These are phyloP conservation scores for Lasiodiplodia citricola DNA, from an alignment of 2,329 filamentous ascomycete species.

Conservation along the genomic window DNA sequence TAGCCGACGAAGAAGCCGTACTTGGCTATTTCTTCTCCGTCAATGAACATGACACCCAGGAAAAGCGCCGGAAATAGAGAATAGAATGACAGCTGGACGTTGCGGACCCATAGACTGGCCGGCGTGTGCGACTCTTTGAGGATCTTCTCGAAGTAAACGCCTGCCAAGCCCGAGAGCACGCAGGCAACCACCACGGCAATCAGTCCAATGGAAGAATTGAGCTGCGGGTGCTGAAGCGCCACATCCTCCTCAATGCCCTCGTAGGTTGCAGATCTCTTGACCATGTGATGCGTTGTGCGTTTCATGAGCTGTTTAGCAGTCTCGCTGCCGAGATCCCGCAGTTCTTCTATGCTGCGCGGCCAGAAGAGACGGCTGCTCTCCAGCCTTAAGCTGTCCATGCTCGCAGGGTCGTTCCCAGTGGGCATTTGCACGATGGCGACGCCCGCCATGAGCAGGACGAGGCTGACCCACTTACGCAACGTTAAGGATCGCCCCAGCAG, in stretches of 20 bases:
- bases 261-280: constrained; percentile 78
- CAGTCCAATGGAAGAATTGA: constrained; percentile 82
- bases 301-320: constrained; percentile 60
- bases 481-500: constrained; percentile 76
- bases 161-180: constrained; percentile 80
- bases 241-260: constrained; percentile 78
- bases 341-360: constrained; percentile 77
- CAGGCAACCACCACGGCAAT: constrained; percentile 79
- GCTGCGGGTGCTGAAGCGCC: constrained; percentile 57
- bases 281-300: constrained; percentile 27
- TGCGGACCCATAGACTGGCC: constrained; percentile 89
- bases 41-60: constrained; percentile 83
- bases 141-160: constrained; percentile 89
- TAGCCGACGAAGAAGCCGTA: constrained; percentile 95
- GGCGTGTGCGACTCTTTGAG: constrained; percentile 80
- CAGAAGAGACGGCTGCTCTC: constrained; percentile 66
- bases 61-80: constrained; percentile 89
- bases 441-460: constrained; percentile 79
- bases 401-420: constrained; percentile 57
- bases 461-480: constrained; percentile 76
- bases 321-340: constrained; percentile 67
- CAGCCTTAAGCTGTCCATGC: constrained; percentile 65
- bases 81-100: constrained; percentile 93
- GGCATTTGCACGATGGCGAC: constrained; percentile 87
- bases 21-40: constrained; percentile 80